Evolutionary conservation across 306 rosid genomes (phyloP).

Genomic region (Erythrophleum fordii): DNA sequence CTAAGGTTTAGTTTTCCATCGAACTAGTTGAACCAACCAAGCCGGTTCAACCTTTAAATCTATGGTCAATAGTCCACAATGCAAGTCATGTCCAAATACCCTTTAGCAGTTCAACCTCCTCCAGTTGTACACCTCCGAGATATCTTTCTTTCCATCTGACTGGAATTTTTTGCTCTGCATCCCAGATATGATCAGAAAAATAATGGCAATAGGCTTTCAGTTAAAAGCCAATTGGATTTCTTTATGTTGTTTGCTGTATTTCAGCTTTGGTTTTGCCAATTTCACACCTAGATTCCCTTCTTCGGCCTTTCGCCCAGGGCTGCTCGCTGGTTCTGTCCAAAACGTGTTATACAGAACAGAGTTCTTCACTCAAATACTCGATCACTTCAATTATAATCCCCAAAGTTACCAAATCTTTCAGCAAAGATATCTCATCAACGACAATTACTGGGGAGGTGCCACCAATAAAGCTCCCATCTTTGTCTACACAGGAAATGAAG

Average conservation of each 20-base stretch:
- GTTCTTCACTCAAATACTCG: conserved; percentile 84
- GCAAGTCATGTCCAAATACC: neutral
- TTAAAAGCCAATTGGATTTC: neutral
- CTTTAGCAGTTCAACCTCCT: neutral
- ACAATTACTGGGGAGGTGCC: conserved; percentile 85
- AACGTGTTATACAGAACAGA: conserved; percentile 53
- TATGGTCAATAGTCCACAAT: neutral
- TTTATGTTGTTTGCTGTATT: conserved; percentile 23
- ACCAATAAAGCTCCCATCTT: conserved; percentile 75
- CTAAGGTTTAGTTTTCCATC: too few relatives aligned
- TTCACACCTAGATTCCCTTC: conserved; percentile 47
- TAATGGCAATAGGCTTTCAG: neutral
- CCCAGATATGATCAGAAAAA: neutral
- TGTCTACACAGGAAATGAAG: conserved; percentile 95
- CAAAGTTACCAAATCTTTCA: conserved; percentile 71
- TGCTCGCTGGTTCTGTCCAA: conserved; percentile 26
- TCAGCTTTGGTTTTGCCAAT: conserved; percentile 15
- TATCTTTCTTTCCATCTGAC: neutral
- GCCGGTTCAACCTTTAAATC: too few relatives aligned
- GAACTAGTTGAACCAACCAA: too few relatives aligned
- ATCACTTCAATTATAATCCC: conserved; percentile 83
- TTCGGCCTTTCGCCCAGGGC: conserved; percentile 35
- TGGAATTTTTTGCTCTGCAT: neutral
- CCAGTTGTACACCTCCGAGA: neutral
- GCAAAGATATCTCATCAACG: conserved; percentile 79